These are phyloP conservation scores for Apostasia ramifera DNA, from an alignment of 106 monocot genomes.

Conservation along the genomic window DNA sequence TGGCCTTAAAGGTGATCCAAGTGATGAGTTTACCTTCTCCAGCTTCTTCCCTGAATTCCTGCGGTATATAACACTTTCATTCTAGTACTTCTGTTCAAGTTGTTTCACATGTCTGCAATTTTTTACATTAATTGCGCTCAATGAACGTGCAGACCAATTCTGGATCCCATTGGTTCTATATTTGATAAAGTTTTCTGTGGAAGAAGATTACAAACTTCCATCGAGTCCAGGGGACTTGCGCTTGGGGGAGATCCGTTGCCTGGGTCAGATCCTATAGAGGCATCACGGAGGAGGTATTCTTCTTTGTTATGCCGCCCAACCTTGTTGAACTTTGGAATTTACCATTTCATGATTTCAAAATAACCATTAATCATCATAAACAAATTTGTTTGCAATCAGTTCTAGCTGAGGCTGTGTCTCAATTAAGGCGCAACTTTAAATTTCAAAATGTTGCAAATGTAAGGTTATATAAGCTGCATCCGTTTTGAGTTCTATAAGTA, in stretches of 20 bases:
- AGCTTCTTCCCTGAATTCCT: constrained; percentile 86
- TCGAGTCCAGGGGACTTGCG: constrained; percentile 31
- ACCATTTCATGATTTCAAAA: neutral
- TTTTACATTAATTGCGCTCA: neutral
- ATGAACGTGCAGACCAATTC: constrained; percentile 49
- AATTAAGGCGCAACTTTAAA: neutral
- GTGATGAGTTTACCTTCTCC: constrained; percentile 92
- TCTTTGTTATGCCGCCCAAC: neutral
- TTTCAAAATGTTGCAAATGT: neutral
- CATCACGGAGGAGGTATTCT: constrained; percentile 84
- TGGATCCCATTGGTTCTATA: constrained; percentile 80
- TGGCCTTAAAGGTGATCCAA: constrained; percentile 89
- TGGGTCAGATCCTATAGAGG: constrained; percentile 90
- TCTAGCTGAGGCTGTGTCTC: neutral
- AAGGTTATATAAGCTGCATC: neutral
- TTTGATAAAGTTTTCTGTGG: constrained; percentile 76
- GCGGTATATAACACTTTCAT: constrained; percentile 26
- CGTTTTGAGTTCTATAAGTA: neutral
- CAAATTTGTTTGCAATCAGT: neutral
- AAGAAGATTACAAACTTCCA: constrained; percentile 37
- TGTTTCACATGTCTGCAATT: neutral
- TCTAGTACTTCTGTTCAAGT: neutral
- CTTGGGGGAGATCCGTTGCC: constrained; percentile 61
- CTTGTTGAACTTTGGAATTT: neutral
- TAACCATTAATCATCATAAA: neutral